phyloP scores from a whole-genome alignment of 176 grass and related monocot species.

The Pharus latifolius region DNA sequence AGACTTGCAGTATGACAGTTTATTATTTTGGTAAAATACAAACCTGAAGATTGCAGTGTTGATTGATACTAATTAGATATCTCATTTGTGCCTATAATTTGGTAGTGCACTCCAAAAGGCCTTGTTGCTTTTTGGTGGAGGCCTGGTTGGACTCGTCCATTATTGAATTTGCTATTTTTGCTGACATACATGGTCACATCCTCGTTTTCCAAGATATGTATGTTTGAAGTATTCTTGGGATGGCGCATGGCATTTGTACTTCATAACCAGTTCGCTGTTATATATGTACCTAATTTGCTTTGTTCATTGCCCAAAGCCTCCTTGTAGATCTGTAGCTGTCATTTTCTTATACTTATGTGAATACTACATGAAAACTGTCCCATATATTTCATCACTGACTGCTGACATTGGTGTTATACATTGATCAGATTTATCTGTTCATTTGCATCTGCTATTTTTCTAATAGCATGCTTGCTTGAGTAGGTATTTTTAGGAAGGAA shows the following conservation, averaged over 20 bases:
- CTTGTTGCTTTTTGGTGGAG: too few species aligned
- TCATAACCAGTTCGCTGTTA: neutral
- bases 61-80: neutral
- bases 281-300: neutral
- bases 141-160: neutral
- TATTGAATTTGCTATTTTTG: neutral
- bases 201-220: neutral
- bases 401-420: neutral
- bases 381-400: too few species aligned
- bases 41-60: neutral
- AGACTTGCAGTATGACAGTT: neutral
- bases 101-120: neutral
- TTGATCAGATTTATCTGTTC: neutral
- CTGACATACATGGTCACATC: neutral
- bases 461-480: constrained; percentile 1
- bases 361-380: too few species aligned
- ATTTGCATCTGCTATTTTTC: constrained; percentile 6
- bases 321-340: too few species aligned
- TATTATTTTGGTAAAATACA: too few species aligned
- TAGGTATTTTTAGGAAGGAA: constrained; percentile 62
- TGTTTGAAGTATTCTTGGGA: neutral
- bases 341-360: too few species aligned
- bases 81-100: neutral
- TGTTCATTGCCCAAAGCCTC: too few species aligned
- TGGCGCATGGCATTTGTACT: neutral